A percentile compares a stretch with the other conserved stretches of the same genome.
These are phyloP conservation scores for Lecanicillium sp. DNA, from an alignment of 2,329 filamentous ascomycete genomes.

Conservation along the genomic window DNA sequence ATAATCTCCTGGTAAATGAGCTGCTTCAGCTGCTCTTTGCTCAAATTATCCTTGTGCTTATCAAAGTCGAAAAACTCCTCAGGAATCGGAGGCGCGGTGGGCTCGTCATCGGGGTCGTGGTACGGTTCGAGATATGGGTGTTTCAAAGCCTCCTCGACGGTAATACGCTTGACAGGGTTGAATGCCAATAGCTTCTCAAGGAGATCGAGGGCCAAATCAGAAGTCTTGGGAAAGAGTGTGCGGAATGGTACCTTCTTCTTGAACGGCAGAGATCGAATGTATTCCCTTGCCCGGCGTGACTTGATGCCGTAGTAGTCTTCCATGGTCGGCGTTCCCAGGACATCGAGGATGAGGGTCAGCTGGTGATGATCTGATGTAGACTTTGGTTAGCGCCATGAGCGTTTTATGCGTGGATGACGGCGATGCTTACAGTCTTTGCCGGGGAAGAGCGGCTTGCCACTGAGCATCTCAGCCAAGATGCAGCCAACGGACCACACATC, in stretches of 20 bases:
- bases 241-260: slow-evolving; percentile 99
- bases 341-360: slow-evolving; percentile 91
- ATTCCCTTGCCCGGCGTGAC: slow-evolving; percentile 91
- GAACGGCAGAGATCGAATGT: slow-evolving; percentile 95
- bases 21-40: slow-evolving; percentile 96
- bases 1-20: slow-evolving; percentile 98
- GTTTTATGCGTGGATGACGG: not conserved
- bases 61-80: slow-evolving; percentile 99
- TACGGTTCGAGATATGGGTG: slow-evolving; percentile 98
- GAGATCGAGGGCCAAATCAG: slow-evolving; percentile 87
- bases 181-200: slow-evolving; percentile 94
- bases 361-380: slow-evolving; percentile 77
- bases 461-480: slow-evolving; percentile 97
- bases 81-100: slow-evolving; percentile 89
- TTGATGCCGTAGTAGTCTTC: slow-evolving; percentile 99
- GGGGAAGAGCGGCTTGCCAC: slow-evolving; percentile 94
- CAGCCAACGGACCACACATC: slow-evolving; percentile 99
- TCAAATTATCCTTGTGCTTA: slow-evolving; percentile 98
- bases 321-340: slow-evolving; percentile 97
- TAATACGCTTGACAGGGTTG: slow-evolving; percentile 98
- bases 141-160: slow-evolving; percentile 92
- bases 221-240: slow-evolving; percentile 97
- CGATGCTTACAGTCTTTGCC: slow-evolving; percentile 84
- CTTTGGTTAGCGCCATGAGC: not conserved
- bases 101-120: slow-evolving; percentile 97